Evolutionary conservation across 2,329 filamentous ascomycete genomes (phyloP).

Genomic region (Hypoxylon rubiginosum): DNA sequence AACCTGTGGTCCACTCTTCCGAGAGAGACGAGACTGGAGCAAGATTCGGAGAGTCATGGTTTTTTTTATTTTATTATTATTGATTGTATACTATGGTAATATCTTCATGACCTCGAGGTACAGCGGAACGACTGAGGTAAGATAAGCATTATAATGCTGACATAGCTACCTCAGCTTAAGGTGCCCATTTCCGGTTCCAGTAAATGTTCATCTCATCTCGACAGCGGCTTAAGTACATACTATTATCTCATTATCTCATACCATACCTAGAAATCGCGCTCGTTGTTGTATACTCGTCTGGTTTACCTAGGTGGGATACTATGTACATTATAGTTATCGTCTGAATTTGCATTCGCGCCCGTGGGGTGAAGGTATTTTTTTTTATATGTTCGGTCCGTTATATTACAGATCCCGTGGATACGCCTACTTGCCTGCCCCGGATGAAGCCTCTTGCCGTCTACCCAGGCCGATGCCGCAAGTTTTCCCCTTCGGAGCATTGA

Average conservation of each 20-base stretch:
- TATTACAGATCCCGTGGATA: slow-evolving; percentile 4
- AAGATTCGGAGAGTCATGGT: slow-evolving; percentile 34
- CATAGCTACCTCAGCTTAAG: slow-evolving; percentile 1
- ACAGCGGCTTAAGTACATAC: not conserved
- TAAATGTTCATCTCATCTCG: not conserved
- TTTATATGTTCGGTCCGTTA: slow-evolving; percentile 8
- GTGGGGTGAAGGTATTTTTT: slow-evolving; percentile 7
- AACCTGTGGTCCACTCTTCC: slow-evolving; percentile 26
- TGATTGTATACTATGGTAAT: not conserved
- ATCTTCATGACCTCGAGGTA: not conserved
- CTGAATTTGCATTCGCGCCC: not conserved
- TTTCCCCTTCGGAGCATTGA: slow-evolving; percentile 18
- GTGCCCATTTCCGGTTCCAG: not conserved
- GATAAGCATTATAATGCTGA: slow-evolving; percentile 6
- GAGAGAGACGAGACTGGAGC: slow-evolving; percentile 16
- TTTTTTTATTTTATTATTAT: not conserved
- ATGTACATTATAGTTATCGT: not conserved
- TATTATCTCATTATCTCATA: too few species aligned
- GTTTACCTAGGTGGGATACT: not conserved
- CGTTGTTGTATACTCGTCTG: not conserved
- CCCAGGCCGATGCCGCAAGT: slow-evolving; percentile 40
- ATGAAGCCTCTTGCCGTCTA: slow-evolving; percentile 29
- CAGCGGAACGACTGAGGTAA: not conserved
- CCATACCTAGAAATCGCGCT: not conserved
- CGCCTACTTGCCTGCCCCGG: slow-evolving; percentile 39